Conservation (phyloP, 805 yeast species). For the Saccharomyces mikatae region DNA sequence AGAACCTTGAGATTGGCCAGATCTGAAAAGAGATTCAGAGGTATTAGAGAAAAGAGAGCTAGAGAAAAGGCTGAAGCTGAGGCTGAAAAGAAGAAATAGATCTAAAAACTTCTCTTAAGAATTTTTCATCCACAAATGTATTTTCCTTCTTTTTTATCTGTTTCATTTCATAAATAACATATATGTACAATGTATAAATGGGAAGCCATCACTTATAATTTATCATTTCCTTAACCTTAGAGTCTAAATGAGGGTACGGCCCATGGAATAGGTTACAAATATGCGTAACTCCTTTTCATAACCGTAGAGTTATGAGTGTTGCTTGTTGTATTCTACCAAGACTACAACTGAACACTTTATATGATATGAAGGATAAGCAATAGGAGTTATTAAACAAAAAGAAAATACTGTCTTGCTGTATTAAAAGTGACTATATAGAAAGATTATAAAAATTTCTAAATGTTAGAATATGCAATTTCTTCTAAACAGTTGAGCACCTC, state of each 20-base stretch:
- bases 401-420: not conserved
- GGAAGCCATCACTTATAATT: slow-evolving; percentile 28
- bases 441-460: not conserved
- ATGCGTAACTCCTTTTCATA: too few relatives aligned
- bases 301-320: too few relatives aligned
- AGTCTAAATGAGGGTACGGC: not conserved
- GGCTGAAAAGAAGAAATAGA: slow-evolving; percentile 94
- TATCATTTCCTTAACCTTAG: not conserved
- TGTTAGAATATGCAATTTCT: not conserved
- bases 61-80: slow-evolving; percentile 94
- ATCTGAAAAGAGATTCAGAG: slow-evolving; percentile 83
- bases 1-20: slow-evolving; percentile 89
- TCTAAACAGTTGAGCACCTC: slow-evolving; percentile 12
- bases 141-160: slow-evolving; percentile 15
- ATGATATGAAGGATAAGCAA: not conserved
- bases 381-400: not conserved
- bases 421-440: slow-evolving; percentile 3
- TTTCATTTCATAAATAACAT: slow-evolving; percentile 11
- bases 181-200: slow-evolving; percentile 27
- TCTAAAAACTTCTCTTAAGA: slow-evolving; percentile 5
- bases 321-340: too few relatives aligned
- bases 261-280: not conserved
- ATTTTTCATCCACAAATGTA: slow-evolving; percentile 4
- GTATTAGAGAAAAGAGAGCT: slow-evolving; percentile 94
- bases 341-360: too few relatives aligned